phyloP scores from a whole-genome alignment of 257 asterid species.

The Datura wrightii region DNA sequence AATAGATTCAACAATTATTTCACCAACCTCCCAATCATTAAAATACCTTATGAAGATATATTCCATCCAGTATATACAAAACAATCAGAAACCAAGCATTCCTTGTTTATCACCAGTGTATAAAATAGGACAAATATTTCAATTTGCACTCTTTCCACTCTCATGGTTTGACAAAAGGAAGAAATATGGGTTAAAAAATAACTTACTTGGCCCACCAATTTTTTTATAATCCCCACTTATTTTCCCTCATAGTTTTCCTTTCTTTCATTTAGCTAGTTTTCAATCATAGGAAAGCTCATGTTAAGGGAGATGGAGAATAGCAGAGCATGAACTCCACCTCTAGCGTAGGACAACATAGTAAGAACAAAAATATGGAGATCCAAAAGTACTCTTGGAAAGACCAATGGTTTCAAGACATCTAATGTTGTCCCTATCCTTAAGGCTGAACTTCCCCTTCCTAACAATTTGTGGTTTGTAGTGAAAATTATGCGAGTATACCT shows the following conservation, averaged over 20 bases:
- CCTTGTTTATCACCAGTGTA: not conserved
- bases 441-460: constrained; percentile 8
- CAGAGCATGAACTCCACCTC: constrained; percentile 1
- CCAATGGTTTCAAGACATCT: not conserved
- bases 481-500: not conserved
- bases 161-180: not conserved
- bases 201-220: constrained; percentile 29
- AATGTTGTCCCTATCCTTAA: not conserved
- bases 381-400: not conserved
- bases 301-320: constrained; percentile 11
- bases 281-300: constrained; percentile 8
- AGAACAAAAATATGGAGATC: constrained; percentile 3
- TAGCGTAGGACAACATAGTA: not conserved
- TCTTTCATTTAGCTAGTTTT: constrained; percentile 5
- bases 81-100: not conserved
- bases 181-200: not conserved
- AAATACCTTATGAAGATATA: not conserved
- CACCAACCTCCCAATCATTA: constrained; percentile 14
- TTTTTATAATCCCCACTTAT: not conserved
- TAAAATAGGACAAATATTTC: not conserved
- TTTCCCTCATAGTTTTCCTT: not conserved
- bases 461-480: not conserved
- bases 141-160: constrained; percentile 20
- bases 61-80: not conserved
- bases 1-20: not conserved